Evolutionary conservation across 2,329 filamentous ascomycete species (phyloP).

Genomic region (Ophiocordyceps australis): DNA sequence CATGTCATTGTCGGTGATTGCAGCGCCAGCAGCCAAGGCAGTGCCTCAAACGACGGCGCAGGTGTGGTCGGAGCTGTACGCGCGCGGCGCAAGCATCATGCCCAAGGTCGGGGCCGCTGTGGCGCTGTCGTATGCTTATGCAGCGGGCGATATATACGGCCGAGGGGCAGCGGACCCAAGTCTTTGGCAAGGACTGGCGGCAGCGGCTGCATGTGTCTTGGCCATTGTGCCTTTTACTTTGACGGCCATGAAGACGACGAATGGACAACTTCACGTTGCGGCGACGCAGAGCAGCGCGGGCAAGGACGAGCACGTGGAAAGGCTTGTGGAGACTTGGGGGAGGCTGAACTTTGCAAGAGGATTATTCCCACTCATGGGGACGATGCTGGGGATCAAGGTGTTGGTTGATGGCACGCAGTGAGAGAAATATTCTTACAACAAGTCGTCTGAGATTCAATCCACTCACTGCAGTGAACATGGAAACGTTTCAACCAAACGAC

Average conservation of each 20-base stretch:
- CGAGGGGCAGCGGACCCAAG: conserved; percentile 6
- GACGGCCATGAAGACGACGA: conserved; percentile 17
- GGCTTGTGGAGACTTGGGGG: conserved; percentile 7
- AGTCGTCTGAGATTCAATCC: too few species aligned
- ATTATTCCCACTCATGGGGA: conserved; percentile 12
- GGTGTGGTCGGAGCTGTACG: conserved; percentile 19
- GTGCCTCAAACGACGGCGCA: conserved; percentile 11
- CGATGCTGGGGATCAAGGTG: conserved; percentile 7
- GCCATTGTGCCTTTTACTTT: conserved; percentile 21
- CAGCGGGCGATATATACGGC: conserved; percentile 13
- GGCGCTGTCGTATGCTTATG: conserved; percentile 15
- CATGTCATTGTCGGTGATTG: conserved; percentile 15
- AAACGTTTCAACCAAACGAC: too few species aligned
- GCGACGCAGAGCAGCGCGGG: conserved; percentile 4
- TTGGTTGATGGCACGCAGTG: conserved; percentile 5
- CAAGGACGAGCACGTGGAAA: conserved; percentile 5
- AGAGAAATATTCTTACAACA: too few species aligned
- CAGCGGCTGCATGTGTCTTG: conserved; percentile 13
- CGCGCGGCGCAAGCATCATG: conserved; percentile 16
- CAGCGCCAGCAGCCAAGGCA: conserved; percentile 12
- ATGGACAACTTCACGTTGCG: conserved; percentile 11
- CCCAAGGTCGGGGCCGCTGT: conserved; percentile 15
- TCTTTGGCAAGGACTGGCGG: conserved; percentile 17
- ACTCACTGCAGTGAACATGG: too few species aligned
- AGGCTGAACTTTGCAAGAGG: conserved; percentile 12